Percentiles rank a stretch among this genome's conserved stretches.
phyloP scores from a whole-genome alignment of 169 alveolate species.

The Cryptosporidium ubiquitum region DNA sequence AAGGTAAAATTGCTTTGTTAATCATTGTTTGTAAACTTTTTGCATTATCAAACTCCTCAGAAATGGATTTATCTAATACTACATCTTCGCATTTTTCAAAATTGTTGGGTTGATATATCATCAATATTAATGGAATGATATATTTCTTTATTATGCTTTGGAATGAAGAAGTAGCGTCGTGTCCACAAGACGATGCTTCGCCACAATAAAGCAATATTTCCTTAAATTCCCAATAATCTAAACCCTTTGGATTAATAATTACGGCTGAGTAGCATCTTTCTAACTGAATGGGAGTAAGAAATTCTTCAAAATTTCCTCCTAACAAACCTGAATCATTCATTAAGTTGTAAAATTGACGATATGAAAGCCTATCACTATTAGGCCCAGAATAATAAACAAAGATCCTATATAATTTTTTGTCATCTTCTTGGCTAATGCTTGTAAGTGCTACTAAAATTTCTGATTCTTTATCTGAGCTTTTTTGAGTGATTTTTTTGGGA shows the following conservation, averaged over 20 bases:
- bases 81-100: constrained; percentile 71
- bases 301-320: constrained; percentile 69
- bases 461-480: background rate
- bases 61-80: background rate
- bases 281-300: constrained; percentile 40
- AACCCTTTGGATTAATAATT: constrained; percentile 45
- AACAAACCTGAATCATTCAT: constrained; percentile 66
- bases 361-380: constrained; percentile 37
- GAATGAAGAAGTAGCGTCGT: constrained; percentile 33
- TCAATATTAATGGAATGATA: constrained; percentile 52
- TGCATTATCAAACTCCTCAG: background rate
- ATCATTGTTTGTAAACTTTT: constrained; percentile 52
- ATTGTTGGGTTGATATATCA: constrained; percentile 64
- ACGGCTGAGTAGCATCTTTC: constrained; percentile 73
- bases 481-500: constrained; percentile 17
- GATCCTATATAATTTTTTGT: constrained; percentile 52
- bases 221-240: constrained; percentile 73
- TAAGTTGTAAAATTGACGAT: constrained; percentile 71
- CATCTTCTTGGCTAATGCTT: constrained; percentile 56
- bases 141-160: constrained; percentile 61
- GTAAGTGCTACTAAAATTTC: constrained; percentile 35
- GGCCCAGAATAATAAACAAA: constrained; percentile 67
- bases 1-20: constrained; percentile 47
- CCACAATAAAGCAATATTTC: constrained; percentile 69
- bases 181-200: constrained; percentile 51